Evolutionary conservation across 768 basidiomycete species (phyloP).

Genomic region (Cantharellus anzutake): DNA sequence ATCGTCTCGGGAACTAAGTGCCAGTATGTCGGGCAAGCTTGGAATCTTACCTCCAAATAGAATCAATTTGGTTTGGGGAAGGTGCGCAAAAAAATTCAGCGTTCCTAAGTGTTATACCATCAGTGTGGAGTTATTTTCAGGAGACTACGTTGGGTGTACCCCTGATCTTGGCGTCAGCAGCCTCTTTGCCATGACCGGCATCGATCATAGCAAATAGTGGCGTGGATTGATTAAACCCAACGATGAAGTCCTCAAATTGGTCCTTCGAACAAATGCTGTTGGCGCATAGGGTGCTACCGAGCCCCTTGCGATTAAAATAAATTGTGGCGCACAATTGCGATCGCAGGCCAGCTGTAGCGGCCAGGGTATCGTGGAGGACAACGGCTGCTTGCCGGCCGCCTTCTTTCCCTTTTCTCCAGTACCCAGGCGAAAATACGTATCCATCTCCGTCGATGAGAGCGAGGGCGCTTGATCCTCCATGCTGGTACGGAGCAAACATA

Average conservation of each 20-base stretch:
- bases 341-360: neutral
- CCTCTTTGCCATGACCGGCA: conserved; percentile 53
- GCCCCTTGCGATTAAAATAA: neutral
- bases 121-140: neutral
- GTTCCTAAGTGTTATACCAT: conserved; percentile 28
- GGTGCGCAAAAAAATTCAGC: conserved; percentile 42
- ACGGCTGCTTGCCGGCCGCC: conserved; percentile 2
- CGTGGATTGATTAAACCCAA: conserved; percentile 51
- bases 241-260: conserved; percentile 41
- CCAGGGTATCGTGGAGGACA: neutral
- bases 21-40: neutral
- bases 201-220: conserved; percentile 51
- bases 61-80: conserved; percentile 45
- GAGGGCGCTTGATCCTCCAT: neutral
- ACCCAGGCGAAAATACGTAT: neutral
- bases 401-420: neutral
- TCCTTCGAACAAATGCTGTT: neutral
- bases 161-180: conserved; percentile 58
- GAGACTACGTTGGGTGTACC: conserved; percentile 20
- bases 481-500: neutral
- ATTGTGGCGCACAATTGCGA: neutral
- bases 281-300: neutral
- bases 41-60: conserved; percentile 35
- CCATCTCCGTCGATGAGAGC: conserved; percentile 3
- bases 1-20: too few species aligned